Base-by-base conservation (phyloP, 2,329 filamentous ascomycete genomes). In the Colletotrichum sp. region DNA sequence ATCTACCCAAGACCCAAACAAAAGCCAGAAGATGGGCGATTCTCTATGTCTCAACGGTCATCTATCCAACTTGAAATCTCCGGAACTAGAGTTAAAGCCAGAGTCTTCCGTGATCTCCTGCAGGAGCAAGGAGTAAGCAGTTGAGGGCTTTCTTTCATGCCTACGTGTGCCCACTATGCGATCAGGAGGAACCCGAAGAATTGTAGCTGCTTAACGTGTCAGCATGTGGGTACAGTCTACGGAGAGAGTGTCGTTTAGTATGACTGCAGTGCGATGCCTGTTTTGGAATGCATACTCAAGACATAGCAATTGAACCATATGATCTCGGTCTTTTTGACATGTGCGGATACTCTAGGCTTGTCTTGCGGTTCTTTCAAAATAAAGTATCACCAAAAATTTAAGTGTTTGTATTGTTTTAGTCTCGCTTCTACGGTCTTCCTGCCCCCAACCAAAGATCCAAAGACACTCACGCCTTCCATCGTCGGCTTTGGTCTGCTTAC, bases 361-460 rank as follows among this genome's bases (percentile, higher is more conserved):
- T 52, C 2, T 25, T 52, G 44, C 6, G 11, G 22, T 22, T 22
- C 11, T 22, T 48, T 13, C 44, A 6, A 52, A 13, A 52, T 52
- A 6, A 52, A 25, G 44, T 8, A 3, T 5, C 44, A 52, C 4
- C n/a, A 12, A 1, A 5, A 22, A 13, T 4, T 52, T 2, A 22
- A 22, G 44, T 5, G 6, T 52, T 13, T 13, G 6, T 22, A 5
- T 22, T 52, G n/a, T 13, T 7, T 5, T 13, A 22, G 1, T 52
- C 4, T 48, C 39, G 19, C 44, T 13, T 52, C 11, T 52, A 52
- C 12, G 1, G 11, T 13, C 44, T 25, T 52, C n/a, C 11, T 25
- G 6, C 44, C 6, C 13, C 36, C 16, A 0, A 15, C 36, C 6
- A 3, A 22, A 25, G 11, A 5, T 5, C 44, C 13, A 13, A 0